Percentiles rank a stretch among this genome's conserved stretches.
Conservation (phyloP, 2,329 filamentous ascomycete species). For the Xylaria multiplex region DNA sequence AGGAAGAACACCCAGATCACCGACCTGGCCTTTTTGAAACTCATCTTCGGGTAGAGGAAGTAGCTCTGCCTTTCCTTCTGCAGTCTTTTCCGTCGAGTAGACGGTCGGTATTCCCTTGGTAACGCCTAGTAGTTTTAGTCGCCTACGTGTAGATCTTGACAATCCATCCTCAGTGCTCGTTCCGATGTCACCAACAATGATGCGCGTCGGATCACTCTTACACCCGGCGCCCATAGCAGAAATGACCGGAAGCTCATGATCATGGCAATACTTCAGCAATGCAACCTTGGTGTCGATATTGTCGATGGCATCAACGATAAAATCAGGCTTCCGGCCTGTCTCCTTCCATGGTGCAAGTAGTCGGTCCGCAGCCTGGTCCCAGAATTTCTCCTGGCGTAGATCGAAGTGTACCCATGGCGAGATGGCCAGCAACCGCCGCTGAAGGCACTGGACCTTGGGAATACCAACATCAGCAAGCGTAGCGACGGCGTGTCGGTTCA, state of each 20-base stretch:
- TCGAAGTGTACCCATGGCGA: slow-evolving; percentile 94
- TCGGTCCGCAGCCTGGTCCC: slow-evolving; percentile 69
- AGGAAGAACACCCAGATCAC: slow-evolving; percentile 86
- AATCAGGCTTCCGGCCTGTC: slow-evolving; percentile 75
- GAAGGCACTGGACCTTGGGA: slow-evolving; percentile 88
- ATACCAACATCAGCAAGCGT: slow-evolving; percentile 93
- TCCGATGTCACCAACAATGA: slow-evolving; percentile 92
- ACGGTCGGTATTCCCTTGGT: slow-evolving; percentile 89
- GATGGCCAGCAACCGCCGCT: slow-evolving; percentile 82
- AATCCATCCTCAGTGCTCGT: slow-evolving; percentile 87
- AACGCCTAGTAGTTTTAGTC: slow-evolving; percentile 80
- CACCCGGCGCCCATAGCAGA: slow-evolving; percentile 96
- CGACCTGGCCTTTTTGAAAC: slow-evolving; percentile 84
- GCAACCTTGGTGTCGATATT: slow-evolving; percentile 98
- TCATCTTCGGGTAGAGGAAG: slow-evolving; percentile 89
- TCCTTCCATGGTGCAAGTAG: slow-evolving; percentile 75
- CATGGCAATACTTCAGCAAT: slow-evolving; percentile 86
- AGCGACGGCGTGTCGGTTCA: slow-evolving; percentile 96
- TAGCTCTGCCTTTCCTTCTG: slow-evolving; percentile 89
- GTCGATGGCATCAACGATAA: slow-evolving; percentile 96
- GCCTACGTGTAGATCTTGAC: slow-evolving; percentile 82
- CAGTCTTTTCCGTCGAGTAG: slow-evolving; percentile 89
- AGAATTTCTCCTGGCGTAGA: slow-evolving; percentile 84
- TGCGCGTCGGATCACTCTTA: slow-evolving; percentile 85
- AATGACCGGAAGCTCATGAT: slow-evolving; percentile 81